Conservation (phyloP, 1,139 yeast genomes). For the Hyphopichia pseudoburtonii region DNA sequence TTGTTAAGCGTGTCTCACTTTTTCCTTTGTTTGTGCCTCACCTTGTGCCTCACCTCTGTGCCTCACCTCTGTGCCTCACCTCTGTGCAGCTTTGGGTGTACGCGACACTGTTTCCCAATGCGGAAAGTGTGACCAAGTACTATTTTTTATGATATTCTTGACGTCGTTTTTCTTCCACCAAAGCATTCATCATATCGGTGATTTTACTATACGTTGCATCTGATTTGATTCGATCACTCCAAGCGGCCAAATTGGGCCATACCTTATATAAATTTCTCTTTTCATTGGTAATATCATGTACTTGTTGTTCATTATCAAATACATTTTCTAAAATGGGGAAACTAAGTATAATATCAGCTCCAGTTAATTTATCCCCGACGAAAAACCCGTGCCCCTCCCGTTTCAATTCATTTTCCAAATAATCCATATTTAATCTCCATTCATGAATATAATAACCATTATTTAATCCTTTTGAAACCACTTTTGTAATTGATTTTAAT, state of each 20-base stretch:
- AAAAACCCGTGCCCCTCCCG: conserved; percentile 48
- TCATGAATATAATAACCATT: conserved; percentile 44
- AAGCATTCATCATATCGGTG: conserved; percentile 25
- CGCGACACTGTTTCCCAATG: too few relatives aligned
- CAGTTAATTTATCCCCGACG: conserved; percentile 55
- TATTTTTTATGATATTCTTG: too few relatives aligned
- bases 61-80: too few relatives aligned
- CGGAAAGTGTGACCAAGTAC: too few relatives aligned
- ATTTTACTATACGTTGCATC: conserved; percentile 31
- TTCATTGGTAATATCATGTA: conserved; percentile 33
- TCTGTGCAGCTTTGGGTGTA: too few relatives aligned
- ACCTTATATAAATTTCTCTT: conserved; percentile 30
- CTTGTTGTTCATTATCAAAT: conserved; percentile 41
- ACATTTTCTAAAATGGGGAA: conserved; percentile 47
- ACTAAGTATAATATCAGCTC: conserved; percentile 57
- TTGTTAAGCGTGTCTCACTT: too few relatives aligned
- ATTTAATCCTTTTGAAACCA: conserved; percentile 44
- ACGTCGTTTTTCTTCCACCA: conserved; percentile 20
- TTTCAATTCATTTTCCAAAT: conserved; percentile 38
- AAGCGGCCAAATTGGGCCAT: conserved; percentile 35
- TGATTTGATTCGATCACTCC: conserved; percentile 36
- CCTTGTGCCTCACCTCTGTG: too few relatives aligned
- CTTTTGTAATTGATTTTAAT: conserved; percentile 36
- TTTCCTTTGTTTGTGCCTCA: too few relatives aligned
- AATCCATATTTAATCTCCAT: conserved; percentile 39